A percentile compares a stretch with the other conserved stretches of the same genome.
Evolutionary conservation across 306 rosid species (phyloP).

Genomic region (Carpinus viminea): DNA sequence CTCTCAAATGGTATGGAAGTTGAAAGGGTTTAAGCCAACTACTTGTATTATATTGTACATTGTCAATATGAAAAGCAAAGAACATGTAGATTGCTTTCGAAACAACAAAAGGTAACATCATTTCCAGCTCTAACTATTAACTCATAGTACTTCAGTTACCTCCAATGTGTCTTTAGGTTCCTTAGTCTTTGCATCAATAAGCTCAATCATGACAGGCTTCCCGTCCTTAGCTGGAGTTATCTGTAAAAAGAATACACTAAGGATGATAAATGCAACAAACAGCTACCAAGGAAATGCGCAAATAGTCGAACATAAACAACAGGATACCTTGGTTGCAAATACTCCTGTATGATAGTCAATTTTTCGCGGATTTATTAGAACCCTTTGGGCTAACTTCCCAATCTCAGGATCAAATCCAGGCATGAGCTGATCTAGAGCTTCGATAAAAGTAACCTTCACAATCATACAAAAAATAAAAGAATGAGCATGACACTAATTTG

Average conservation of each 20-base stretch:
- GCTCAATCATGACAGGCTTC: slow-evolving; percentile 88
- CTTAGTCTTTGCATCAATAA: slow-evolving; percentile 94
- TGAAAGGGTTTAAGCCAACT: neutral
- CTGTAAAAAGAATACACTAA: slow-evolving; percentile 40
- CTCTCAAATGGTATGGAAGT: neutral
- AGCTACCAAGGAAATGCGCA: slow-evolving; percentile 12
- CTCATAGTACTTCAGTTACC: slow-evolving; percentile 46
- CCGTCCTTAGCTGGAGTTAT: slow-evolving; percentile 99
- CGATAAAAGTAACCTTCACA: slow-evolving; percentile 88
- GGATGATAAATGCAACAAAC: slow-evolving; percentile 14
- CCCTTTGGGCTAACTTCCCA: slow-evolving; percentile 95
- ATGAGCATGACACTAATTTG: slow-evolving; percentile 5
- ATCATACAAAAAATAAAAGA: slow-evolving; percentile 20
- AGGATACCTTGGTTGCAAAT: slow-evolving; percentile 87
- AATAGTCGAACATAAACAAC: slow-evolving; percentile 30
- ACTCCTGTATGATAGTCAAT: slow-evolving; percentile 96
- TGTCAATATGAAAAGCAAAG: neutral
- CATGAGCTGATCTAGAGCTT: slow-evolving; percentile 98
- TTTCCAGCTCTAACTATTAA: neutral
- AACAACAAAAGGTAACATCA: neutral
- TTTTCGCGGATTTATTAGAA: slow-evolving; percentile 84
- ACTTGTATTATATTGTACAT: neutral
- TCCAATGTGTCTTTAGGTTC: slow-evolving; percentile 88
- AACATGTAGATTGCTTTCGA: neutral
- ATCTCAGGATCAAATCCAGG: slow-evolving; percentile 99